Percentiles rank a stretch among this genome's conserved stretches.
phyloP scores from a whole-genome alignment of 495 filamentous ascomycete genomes.

The Aspergillus sclerotiicarbonarius region DNA sequence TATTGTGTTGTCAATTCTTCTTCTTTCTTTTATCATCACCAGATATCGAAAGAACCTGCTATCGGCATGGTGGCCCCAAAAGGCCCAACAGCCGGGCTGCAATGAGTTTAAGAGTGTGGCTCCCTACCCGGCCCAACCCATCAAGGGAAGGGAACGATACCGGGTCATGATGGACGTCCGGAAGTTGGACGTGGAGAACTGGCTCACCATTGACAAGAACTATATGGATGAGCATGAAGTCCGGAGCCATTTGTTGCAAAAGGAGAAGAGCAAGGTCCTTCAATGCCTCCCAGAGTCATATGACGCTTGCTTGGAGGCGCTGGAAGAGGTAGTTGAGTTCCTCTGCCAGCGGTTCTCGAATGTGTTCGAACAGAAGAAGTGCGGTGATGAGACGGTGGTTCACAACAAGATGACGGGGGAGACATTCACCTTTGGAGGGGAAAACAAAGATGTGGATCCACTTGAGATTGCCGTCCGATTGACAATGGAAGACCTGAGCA shows the following conservation, averaged over 20 bases:
- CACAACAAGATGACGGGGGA: slow-evolving; percentile 52
- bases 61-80: slow-evolving; percentile 12
- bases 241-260: slow-evolving; percentile 40
- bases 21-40: slow-evolving; percentile 43
- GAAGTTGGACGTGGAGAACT: slow-evolving; percentile 49
- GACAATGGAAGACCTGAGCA: slow-evolving; percentile 58
- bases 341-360: slow-evolving; percentile 47
- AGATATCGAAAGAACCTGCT: slow-evolving; percentile 12
- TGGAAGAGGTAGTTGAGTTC: slow-evolving; percentile 51
- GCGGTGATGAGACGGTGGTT: slow-evolving; percentile 32
- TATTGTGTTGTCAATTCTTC: slow-evolving; percentile 31
- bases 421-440: slow-evolving; percentile 36
- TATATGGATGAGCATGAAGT: slow-evolving; percentile 50
- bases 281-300: slow-evolving; percentile 50
- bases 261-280: slow-evolving; percentile 43
- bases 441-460: slow-evolving; percentile 39
- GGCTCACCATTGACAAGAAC: slow-evolving; percentile 54
- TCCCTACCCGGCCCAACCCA: slow-evolving; percentile 45
- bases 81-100: slow-evolving; percentile 9
- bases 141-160: slow-evolving; percentile 44
- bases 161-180: slow-evolving; percentile 56
- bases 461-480: slow-evolving; percentile 57
- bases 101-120: slow-evolving; percentile 39
- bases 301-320: slow-evolving; percentile 49
- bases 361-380: slow-evolving; percentile 40